phyloP scores from a whole-genome alignment of 2,329 filamentous ascomycete species.

The Raffaelea arxii region DNA sequence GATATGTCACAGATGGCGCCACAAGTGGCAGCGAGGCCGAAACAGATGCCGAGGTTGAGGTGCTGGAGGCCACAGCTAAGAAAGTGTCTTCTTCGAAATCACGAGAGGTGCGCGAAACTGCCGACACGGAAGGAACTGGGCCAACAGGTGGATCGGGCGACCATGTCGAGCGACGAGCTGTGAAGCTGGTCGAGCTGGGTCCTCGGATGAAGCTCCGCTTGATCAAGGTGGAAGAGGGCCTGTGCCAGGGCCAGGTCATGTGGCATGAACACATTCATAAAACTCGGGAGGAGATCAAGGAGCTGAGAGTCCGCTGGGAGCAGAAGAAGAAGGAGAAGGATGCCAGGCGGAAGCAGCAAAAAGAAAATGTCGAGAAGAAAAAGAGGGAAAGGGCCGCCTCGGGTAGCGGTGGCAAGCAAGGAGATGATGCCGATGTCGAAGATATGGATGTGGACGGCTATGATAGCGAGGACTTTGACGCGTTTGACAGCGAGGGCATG shows the following conservation, averaged over 20 bases:
- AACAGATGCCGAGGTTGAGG: constrained; percentile 91
- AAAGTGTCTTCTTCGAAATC: constrained; percentile 47
- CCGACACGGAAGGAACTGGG: constrained; percentile 31
- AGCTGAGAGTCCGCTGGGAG: constrained; percentile 77
- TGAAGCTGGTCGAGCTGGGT: constrained; percentile 87
- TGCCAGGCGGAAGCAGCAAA: constrained; percentile 69
- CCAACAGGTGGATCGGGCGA: constrained; percentile 24
- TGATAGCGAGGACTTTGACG: constrained; percentile 35
- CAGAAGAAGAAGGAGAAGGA: constrained; percentile 72
- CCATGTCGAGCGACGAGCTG: constrained; percentile 70
- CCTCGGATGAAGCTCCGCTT: constrained; percentile 81
- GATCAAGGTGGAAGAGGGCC: constrained; percentile 91
- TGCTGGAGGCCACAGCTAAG: constrained; percentile 54
- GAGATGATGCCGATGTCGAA: constrained; percentile 25
- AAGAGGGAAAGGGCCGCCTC: constrained; percentile 44
- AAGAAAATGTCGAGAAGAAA: constrained; percentile 80
- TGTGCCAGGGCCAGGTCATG: constrained; percentile 85
- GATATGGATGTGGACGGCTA: constrained; percentile 25
- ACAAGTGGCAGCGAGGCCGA: constrained; percentile 86
- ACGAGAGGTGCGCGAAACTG: constrained; percentile 32
- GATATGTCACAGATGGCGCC: constrained; percentile 71
- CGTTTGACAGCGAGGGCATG: constrained; percentile 41
- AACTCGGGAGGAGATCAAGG: constrained; percentile 63
- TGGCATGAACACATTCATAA: constrained; percentile 97
- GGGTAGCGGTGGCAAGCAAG: constrained; percentile 24